A percentile compares a stretch with the other conserved stretches of the same genome.
Evolutionary conservation across 148 eudicot genomes (phyloP).

Genomic region (Polygonum maritimum): DNA sequence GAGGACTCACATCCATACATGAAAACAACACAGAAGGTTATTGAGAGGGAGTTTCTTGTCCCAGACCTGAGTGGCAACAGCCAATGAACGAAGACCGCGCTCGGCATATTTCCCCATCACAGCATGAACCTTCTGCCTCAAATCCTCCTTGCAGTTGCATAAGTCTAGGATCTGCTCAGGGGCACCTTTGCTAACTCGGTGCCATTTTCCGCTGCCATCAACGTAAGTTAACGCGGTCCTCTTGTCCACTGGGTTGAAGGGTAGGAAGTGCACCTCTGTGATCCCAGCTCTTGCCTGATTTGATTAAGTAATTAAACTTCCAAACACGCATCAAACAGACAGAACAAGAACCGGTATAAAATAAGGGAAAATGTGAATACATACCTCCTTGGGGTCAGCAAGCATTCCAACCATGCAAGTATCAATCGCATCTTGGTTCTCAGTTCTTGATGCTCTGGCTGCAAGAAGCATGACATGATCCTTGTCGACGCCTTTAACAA

Average conservation of each 20-base stretch:
- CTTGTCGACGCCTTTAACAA: slow-evolving; percentile 45
- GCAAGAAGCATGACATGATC: slow-evolving; percentile 43
- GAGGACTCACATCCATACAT: background rate
- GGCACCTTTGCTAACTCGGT: slow-evolving; percentile 37
- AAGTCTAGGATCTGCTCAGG: slow-evolving; percentile 67
- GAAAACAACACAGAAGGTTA: background rate
- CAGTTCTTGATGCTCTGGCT: slow-evolving; percentile 54
- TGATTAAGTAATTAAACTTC: slow-evolving; percentile 27
- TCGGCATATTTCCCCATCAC: slow-evolving; percentile 63
- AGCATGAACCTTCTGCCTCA: slow-evolving; percentile 43
- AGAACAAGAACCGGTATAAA: background rate
- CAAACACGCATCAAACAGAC: slow-evolving; percentile 30
- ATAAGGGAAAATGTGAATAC: background rate
- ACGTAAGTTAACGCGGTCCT: slow-evolving; percentile 30
- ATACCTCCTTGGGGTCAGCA: slow-evolving; percentile 66
- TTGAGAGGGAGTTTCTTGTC: background rate
- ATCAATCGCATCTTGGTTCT: slow-evolving; percentile 40
- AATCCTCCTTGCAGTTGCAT: slow-evolving; percentile 38
- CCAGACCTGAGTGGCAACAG: slow-evolving; percentile 32
- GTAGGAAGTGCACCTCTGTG: slow-evolving; percentile 71
- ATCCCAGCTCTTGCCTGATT: slow-evolving; percentile 43
- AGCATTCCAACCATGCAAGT: slow-evolving; percentile 57
- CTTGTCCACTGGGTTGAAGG: slow-evolving; percentile 59
- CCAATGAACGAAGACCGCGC: slow-evolving; percentile 85
- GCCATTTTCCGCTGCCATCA: slow-evolving; percentile 30